These are phyloP conservation scores for Barbatosphaeria neglecta DNA, from an alignment of 495 filamentous ascomycete genomes.

Conservation along the genomic window DNA sequence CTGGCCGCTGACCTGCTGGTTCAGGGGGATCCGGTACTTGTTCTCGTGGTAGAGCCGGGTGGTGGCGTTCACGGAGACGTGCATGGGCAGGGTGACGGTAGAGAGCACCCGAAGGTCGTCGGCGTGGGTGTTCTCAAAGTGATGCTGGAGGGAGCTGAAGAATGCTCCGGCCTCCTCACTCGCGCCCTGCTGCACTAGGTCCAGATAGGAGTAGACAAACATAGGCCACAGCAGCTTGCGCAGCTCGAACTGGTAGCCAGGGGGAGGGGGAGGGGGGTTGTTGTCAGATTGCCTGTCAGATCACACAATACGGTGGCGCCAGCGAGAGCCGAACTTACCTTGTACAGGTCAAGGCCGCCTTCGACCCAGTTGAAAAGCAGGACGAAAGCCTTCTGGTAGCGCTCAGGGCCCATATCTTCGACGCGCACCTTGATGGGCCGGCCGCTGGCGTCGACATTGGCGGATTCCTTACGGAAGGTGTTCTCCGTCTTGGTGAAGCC, in stretches of 20 bases:
- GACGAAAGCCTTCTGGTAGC: constrained; percentile 62
- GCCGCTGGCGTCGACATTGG: constrained; percentile 62
- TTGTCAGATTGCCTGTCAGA: constrained; percentile 25
- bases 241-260: constrained; percentile 58
- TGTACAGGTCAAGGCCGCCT: constrained; percentile 84
- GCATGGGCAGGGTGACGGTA: constrained; percentile 60
- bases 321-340: constrained; percentile 36
- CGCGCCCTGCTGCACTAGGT: constrained; percentile 65
- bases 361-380: constrained; percentile 74
- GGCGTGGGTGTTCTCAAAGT: constrained; percentile 62
- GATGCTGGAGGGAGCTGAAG: constrained; percentile 50
- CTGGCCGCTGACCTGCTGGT: constrained; percentile 61
- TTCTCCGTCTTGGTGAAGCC: constrained; percentile 89
- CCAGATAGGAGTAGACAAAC: constrained; percentile 84
- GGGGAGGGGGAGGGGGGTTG: too few relatives aligned
- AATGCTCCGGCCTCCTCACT: constrained; percentile 58
- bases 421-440: constrained; percentile 46
- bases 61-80: constrained; percentile 57
- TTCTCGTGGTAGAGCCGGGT: constrained; percentile 69
- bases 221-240: constrained; percentile 77
- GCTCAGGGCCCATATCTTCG: constrained; percentile 61
- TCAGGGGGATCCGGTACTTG: constrained; percentile 80
- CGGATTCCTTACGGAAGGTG: constrained; percentile 79
- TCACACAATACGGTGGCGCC: not conserved
- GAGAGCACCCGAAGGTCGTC: constrained; percentile 63